These are phyloP conservation scores for Closterium sp. DNA, from an alignment of 139 green algal genomes.

Conservation along the genomic window DNA sequence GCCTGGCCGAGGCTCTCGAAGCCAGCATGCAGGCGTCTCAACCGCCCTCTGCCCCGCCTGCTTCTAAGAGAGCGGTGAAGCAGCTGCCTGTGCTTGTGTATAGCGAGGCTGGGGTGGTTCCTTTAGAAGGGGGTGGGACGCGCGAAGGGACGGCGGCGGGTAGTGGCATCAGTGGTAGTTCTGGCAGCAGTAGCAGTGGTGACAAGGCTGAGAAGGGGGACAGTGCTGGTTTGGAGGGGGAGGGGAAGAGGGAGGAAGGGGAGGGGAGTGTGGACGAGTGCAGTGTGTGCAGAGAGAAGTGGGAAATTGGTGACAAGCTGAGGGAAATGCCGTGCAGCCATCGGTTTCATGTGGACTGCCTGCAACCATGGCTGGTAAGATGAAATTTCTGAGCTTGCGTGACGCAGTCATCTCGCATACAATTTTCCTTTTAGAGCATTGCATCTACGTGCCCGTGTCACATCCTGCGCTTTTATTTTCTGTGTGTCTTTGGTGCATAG, in stretches of 20 bases:
- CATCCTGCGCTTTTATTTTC: no score
- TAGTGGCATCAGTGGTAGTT: neutral
- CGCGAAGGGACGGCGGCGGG: no score
- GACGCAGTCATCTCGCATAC: neutral
- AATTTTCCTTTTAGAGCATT: neutral
- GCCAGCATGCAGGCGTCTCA: neutral
- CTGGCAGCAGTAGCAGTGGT: neutral
- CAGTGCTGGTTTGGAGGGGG: neutral
- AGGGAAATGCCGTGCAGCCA: conserved; percentile 63
- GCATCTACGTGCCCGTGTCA: no score
- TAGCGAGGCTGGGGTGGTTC: neutral
- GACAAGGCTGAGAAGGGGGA: neutral
- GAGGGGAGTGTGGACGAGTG: conserved; percentile 10
- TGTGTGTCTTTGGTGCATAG: no score
- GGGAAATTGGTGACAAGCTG: conserved; percentile 66
- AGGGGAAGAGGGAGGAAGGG: neutral
- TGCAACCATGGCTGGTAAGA: conserved; percentile 56
- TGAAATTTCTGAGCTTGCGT: neutral
- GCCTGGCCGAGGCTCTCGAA: neutral
- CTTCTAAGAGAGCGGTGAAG: neutral
- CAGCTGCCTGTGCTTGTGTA: neutral
- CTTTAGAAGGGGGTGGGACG: neutral
- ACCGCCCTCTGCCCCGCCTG: neutral
- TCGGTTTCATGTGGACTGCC: conserved; percentile 70
- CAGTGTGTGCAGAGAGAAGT: conserved; percentile 56